phyloP scores from a whole-genome alignment of 2,329 filamentous ascomycete genomes.

The Nemania bipapillata region DNA sequence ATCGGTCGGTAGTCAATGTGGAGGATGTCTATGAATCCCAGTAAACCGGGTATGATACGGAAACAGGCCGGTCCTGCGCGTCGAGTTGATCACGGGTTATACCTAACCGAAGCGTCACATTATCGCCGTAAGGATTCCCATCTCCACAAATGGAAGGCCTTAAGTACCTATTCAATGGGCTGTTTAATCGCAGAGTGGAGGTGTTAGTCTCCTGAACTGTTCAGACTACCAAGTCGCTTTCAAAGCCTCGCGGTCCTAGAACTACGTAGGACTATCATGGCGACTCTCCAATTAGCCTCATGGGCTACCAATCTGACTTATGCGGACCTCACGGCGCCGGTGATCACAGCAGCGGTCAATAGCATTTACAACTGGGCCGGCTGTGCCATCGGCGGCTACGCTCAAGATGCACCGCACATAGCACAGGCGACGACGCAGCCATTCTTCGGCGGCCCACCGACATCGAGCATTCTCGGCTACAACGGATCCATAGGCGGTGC shows the following conservation, averaged over 20 bases:
- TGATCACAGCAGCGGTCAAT: constrained; percentile 58
- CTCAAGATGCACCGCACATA: constrained; percentile 57
- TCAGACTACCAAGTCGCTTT: neutral
- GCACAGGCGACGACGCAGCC: constrained; percentile 46
- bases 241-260: neutral
- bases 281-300: constrained; percentile 59
- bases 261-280: constrained; percentile 52
- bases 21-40: constrained; percentile 9
- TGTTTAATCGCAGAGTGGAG: neutral
- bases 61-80: constrained; percentile 18
- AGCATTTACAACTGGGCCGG: constrained; percentile 66
- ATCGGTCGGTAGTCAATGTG: neutral
- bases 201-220: neutral
- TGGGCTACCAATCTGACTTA: constrained; percentile 60
- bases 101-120: constrained; percentile 19
- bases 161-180: too few relatives aligned
- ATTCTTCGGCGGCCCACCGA: constrained; percentile 50
- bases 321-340: constrained; percentile 54
- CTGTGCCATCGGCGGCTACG: constrained; percentile 63
- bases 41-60: constrained; percentile 24
- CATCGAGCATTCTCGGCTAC: constrained; percentile 50
- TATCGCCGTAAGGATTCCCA: neutral
- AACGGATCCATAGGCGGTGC: constrained; percentile 42
- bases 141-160: constrained; percentile 8
- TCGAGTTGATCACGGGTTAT: constrained; percentile 19